Conservation (phyloP, 1,284 basidiomycete genomes). For the Marasmius tenuissimus region DNA sequence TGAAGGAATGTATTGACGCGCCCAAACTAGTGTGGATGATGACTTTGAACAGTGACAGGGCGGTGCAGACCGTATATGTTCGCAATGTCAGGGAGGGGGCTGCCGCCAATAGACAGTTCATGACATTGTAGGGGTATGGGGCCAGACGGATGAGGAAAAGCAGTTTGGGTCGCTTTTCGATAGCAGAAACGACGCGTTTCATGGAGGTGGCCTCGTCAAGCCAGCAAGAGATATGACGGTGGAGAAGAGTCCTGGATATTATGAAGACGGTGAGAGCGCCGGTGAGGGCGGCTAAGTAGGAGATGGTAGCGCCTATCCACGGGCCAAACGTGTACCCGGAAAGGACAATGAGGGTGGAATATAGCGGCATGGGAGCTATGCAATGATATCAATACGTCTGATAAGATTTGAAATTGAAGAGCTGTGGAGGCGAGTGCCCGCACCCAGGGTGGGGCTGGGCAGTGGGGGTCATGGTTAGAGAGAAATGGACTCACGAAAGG, state of each 20-base stretch:
- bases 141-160: constrained; percentile 86
- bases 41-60: constrained; percentile 81
- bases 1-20: constrained; percentile 81
- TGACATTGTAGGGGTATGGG: constrained; percentile 85
- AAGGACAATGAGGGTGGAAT: constrained; percentile 85
- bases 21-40: constrained; percentile 85
- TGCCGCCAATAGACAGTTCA: constrained; percentile 88
- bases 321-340: constrained; percentile 87
- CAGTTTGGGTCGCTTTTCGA: constrained; percentile 81
- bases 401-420: constrained; percentile 10
- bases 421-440: not conserved
- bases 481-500: constrained; percentile 64
- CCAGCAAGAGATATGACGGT: constrained; percentile 68
- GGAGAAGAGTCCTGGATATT: constrained; percentile 72
- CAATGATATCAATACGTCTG: not conserved
- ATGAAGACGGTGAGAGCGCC: constrained; percentile 81
- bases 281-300: constrained; percentile 80
- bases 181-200: constrained; percentile 79
- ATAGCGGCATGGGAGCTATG: constrained; percentile 78
- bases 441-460: not conserved
- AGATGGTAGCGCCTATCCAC: constrained; percentile 77
- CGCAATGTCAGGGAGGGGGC: constrained; percentile 78
- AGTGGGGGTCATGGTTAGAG: constrained; percentile 14
- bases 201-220: constrained; percentile 64
- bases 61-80: constrained; percentile 81